Evolutionary conservation across 352 stramenopile species (phyloP).

Genomic region (Phytophthora lateralis): DNA sequence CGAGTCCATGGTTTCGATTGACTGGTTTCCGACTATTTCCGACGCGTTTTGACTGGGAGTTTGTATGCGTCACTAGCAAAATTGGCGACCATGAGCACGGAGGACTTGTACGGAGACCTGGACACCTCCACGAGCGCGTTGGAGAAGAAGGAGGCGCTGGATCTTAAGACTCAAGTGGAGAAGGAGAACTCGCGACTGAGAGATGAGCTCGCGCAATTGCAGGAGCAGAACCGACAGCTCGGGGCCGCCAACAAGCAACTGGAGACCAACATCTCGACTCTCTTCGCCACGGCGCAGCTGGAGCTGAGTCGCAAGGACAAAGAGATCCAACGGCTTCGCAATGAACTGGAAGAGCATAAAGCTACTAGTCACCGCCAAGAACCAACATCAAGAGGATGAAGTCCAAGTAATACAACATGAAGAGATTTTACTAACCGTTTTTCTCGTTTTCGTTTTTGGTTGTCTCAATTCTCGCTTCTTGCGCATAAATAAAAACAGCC

Average conservation of each 20-base stretch:
- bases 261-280: conserved; percentile 73
- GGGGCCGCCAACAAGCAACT: conserved; percentile 63
- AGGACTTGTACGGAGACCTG: conserved; percentile 84
- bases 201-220: conserved; percentile 63
- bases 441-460: conserved; percentile 30
- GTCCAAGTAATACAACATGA: background rate
- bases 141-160: conserved; percentile 63
- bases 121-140: conserved; percentile 79
- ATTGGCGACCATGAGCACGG: conserved; percentile 5
- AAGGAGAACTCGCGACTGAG: conserved; percentile 55
- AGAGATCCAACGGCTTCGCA: conserved; percentile 72
- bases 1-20: conserved; percentile 50
- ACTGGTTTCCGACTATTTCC: conserved; percentile 20
- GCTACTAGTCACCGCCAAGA: background rate
- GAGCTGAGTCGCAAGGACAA: conserved; percentile 82
- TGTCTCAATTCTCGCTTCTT: conserved; percentile 33
- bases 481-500: conserved; percentile 50
- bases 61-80: conserved; percentile 17
- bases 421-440: conserved; percentile 21
- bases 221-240: conserved; percentile 65
- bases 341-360: conserved; percentile 38
- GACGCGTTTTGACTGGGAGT: conserved; percentile 18
- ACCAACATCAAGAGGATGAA: conserved; percentile 3
- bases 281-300: conserved; percentile 77
- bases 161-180: conserved; percentile 61